Base-by-base conservation (phyloP, 129 eudicot species). In the Silybum marianum region DNA sequence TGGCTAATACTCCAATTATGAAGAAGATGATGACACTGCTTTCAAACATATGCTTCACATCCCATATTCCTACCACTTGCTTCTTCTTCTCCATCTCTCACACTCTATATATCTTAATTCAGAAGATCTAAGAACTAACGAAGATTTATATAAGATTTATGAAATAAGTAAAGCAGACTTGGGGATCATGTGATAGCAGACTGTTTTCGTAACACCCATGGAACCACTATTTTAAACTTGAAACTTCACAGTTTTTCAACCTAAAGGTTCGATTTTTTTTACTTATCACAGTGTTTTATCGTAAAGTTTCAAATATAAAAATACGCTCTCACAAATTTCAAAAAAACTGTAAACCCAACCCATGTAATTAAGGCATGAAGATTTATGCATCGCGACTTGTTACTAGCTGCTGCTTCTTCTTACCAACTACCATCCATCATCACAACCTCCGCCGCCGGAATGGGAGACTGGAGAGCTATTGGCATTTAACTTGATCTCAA, bases 61-160 rank as follows among this genome's bases (percentile, higher is more conserved):
- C 84, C 84, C 87, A 84, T 79, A 69, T 69, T 79, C 71, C 75
- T 32, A 75, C 13, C 25, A 54, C 2, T 74, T 71, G 69, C 62
- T 74, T 75, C 80, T 69, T 80, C 80, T 79, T 84, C 68, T 80
- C 81, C 84, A 84, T 83, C 8, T 54, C n/a, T 58, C 78, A 34
- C 78, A 25, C 14, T 74, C 46, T 18, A 54, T 0, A 32, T 38
- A 24, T 51, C 72, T 22, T 74, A 32, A 46, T 28, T 3, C 40
- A 13, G 40, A 66, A 40, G 18, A 36, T 32, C 6, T 58, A 71
- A 10, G 40, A 51, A 25, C 9, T 13, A 10, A 42, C 9, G 48
- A 40, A 40, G 48, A 40, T 9, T 7, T 40, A 9, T 8, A 40
- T 42, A 42, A 10, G 7, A 34, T 44, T 21, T 18, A 71, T 48